Conservation (phyloP, 768 basidiomycete species). For the Rhizopogon sp. region DNA sequence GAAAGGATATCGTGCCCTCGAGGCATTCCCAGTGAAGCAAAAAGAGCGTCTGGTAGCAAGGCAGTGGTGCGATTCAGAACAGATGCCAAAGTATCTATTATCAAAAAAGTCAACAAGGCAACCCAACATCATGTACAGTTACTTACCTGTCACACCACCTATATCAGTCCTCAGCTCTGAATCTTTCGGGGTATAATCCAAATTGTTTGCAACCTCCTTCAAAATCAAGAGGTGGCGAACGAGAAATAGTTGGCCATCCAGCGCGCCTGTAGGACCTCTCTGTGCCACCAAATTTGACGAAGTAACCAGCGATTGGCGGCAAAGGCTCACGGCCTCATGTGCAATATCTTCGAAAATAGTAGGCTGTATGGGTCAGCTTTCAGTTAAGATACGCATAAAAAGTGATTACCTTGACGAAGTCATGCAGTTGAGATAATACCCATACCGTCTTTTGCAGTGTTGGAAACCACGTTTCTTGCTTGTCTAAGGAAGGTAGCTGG, state of each 20-base stretch:
- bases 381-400: not conserved
- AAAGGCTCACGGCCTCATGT: constrained; percentile 83
- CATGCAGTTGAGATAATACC: constrained; percentile 85
- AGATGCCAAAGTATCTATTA: constrained; percentile 25
- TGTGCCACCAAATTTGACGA: constrained; percentile 63
- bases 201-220: constrained; percentile 81
- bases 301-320: constrained; percentile 72
- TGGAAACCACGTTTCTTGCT: constrained; percentile 88
- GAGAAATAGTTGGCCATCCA: constrained; percentile 84
- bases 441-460: constrained; percentile 85
- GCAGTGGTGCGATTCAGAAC: constrained; percentile 28
- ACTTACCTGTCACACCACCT: constrained; percentile 56
- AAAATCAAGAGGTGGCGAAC: constrained; percentile 86
- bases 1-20: constrained; percentile 55
- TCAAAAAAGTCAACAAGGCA: not conserved
- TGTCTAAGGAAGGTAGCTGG: constrained; percentile 62
- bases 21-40: constrained; percentile 65
- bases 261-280: constrained; percentile 37
- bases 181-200: constrained; percentile 57
- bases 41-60: constrained; percentile 61
- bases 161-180: constrained; percentile 37
- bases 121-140: not conserved
- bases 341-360: constrained; percentile 96
- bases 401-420: constrained; percentile 79
- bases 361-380: constrained; percentile 44